Evolutionary conservation across 2,329 filamentous ascomycete species (phyloP), one percentile per base, ranked within the genome.

Genomic region (Chlorencoelia australis): DNA sequence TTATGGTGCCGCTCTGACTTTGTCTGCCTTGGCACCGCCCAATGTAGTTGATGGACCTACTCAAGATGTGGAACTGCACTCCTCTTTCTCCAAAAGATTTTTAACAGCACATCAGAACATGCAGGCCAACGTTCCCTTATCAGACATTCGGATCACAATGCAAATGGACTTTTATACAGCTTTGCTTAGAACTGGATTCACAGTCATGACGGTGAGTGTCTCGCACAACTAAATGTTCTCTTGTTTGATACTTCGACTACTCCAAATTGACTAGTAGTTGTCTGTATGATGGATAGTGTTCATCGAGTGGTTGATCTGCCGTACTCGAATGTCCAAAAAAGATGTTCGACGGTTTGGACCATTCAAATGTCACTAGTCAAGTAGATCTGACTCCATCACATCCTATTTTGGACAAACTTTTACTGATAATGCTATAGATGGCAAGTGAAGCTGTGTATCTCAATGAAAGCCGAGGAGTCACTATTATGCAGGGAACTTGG

Each of bases 91-190:
- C 24, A 73, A 84, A 50, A 71, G 86, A 30, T 64, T 94, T 17
- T 55, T 61, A 1, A 68, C 73, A 33, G 88, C 89, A 0, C 86
- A 93, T 53, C 74, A 74, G 32, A 96, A 96, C 48, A 81, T 96
- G 69, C 88, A 95, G 59, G 88, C 88, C 2, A 91, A 91, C 41
- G 75, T 89, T 3, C 87, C 91, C 9, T 69, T 95, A 15, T 82
- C 82, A 1, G 79, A 82, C 25, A 75, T 95, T 24, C 75, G 79
- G 9, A 74, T 96, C 37, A 84, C 79, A 28, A 78, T 82, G 66
- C 78, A 86, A 37, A 93, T 96, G 67, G 91, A 98, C 56, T 95
- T 96, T 55, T 98, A 96, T 57, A 94, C 87, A 0, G 83, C 86
- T 0, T 66, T 96, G 4, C 68, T 96, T 3, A 79, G 88, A 41